Base-by-base conservation (phyloP, 1,284 basidiomycete species). In the Rhodotorula sp. region DNA sequence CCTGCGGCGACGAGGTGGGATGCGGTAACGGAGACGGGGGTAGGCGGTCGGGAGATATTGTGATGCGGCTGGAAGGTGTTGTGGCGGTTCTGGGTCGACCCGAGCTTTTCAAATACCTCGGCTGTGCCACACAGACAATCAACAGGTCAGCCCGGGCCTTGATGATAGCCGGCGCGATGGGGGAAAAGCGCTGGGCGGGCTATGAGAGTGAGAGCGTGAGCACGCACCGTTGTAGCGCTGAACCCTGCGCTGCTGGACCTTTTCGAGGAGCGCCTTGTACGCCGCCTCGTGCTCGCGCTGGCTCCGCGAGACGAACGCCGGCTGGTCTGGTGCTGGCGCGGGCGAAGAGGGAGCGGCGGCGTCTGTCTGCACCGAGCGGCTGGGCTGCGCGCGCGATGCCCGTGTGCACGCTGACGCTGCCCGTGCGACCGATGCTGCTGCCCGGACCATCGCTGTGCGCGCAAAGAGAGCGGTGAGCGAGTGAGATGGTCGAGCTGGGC, bases 1-100 rank as follows among this genome's bases (percentile, higher is more conserved):
- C 93, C 93, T 11, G 94, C 85, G 1, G 96, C 94, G 53, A 98
- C 83, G 67, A 99, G 87, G 56, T 94, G 89, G 15, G 93, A 94
- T 56, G 95, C 83, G 1, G 93, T 92, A 68, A 89, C 83, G 70
- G 90, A 83, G 58, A 86, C 81, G 13, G 88, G 84, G 30, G 83
- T 79, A 11, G 85, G 79, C 22, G 91, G 89, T 73, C 85, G 85
- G 76, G 87, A 86, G 34, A 92, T 84, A 47, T 84, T 79, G 75
- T 94, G 87, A 74, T 89, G 86, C 3, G 91, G 87, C 78, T 87
- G 88, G 81, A 86, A 94, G 40, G 87, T 84, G 70, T 85, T 89
- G 30, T 87, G 82, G 26, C 87, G 83, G 46, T 84, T 89, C 80
- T 90, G 88, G 0, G 87, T 87, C 34, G 92, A 94, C 40, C 92